These are phyloP conservation scores for Trifolium pratense DNA, from an alignment of 306 rosid genomes.

Conservation along the genomic window DNA sequence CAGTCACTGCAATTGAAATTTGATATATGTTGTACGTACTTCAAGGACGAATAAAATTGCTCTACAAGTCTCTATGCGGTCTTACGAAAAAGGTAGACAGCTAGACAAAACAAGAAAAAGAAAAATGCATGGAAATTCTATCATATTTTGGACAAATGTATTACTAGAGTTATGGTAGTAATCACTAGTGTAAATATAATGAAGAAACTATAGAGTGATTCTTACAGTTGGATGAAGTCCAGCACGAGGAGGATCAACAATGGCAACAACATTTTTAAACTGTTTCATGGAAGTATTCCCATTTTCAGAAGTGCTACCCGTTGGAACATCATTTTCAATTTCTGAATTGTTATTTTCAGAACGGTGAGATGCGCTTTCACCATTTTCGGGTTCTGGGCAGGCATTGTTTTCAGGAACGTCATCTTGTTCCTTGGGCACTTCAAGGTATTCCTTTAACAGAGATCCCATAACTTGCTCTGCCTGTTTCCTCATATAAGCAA, in stretches of 20 bases:
- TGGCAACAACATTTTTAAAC: constrained; percentile 87
- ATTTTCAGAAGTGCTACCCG: constrained; percentile 51
- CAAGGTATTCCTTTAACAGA: constrained; percentile 74
- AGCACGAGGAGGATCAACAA: constrained; percentile 95
- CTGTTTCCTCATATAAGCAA: constrained; percentile 55
- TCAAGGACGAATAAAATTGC: neutral
- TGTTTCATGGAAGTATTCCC: constrained; percentile 47
- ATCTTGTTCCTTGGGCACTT: constrained; percentile 55
- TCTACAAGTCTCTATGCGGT: neutral
- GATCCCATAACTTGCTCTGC: constrained; percentile 97
- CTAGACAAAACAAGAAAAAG: neutral
- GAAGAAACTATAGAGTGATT: constrained; percentile 28
- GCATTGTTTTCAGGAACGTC: constrained; percentile 44
- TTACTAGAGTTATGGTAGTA: constrained; percentile 1
- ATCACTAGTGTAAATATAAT: constrained; percentile 11
- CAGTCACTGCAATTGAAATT: neutral
- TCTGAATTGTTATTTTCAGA: constrained; percentile 52
- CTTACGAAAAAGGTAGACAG: neutral
- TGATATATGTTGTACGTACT: neutral
- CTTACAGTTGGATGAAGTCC: constrained; percentile 98
- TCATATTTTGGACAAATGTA: constrained; percentile 24
- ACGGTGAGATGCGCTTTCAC: constrained; percentile 45
- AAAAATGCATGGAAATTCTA: constrained; percentile 11
- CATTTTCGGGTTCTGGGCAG: constrained; percentile 52
- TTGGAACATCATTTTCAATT: constrained; percentile 47